Base-by-base conservation (phyloP, 768 basidiomycete species). In the Naematelia encephala region DNA sequence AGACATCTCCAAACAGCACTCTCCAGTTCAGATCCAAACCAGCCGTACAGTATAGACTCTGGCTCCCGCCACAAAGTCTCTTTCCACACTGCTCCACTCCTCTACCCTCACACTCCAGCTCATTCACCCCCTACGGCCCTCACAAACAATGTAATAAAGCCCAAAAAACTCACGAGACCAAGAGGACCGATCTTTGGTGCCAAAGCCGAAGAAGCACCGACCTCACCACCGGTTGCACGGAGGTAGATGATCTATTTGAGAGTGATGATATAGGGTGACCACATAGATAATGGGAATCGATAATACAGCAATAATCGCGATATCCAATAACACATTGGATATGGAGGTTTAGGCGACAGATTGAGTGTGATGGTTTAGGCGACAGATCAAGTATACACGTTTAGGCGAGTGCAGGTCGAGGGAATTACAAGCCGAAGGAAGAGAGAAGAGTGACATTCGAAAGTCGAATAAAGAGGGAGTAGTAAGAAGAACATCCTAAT, bases 131-230 rank as follows among this genome's bases (percentile, higher is more conserved):
- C n/a, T 5, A n/a, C n/a, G n/a, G n/a, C n/a, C n/a, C n/a, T n/a
- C n/a, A n/a, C n/a, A n/a, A n/a, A n/a, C n/a, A n/a, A n/a, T n/a
- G n/a, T n/a, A n/a, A n/a, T n/a, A n/a, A n/a, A n/a, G n/a, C n/a
- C n/a, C n/a, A n/a, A n/a, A n/a, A 3, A 16, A 80, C 92, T 74
- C 78, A 98, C 94, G 78, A 99, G 82, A 89, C 94, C 94, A 67
- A 99, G 87, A 82, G 96, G 96, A 86, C 96, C 96, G 79, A 99
- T 97, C 86, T 99, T 99, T 62, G 96, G 96, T 52, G 96, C 96
- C 64, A 99, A 85, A 61, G 96, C 93, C 60, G 96, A 92, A 5
- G 94, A 97, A 61, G 96, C 90, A 83, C 94, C 96, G 77, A 97
- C 91, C 83, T 98, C 96, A 85, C 96, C 96, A 81, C 96, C 96